Evolutionary conservation across 2,329 filamentous ascomycete species (phyloP).

Genomic region (Blastomyces emzantsi): DNA sequence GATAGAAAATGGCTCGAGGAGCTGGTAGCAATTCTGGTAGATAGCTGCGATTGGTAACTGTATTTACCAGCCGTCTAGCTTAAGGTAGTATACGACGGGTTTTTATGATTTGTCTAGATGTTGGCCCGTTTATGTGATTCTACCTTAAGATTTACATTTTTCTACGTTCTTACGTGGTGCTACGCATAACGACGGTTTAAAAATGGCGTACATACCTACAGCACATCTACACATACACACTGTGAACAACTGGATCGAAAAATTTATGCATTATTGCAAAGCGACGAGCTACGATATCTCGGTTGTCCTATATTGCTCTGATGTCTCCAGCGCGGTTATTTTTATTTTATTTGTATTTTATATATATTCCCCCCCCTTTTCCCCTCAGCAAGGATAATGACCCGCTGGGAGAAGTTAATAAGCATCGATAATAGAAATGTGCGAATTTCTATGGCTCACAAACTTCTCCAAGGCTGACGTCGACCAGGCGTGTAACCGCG

Average conservation of each 20-base stretch:
- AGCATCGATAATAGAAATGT: not conserved
- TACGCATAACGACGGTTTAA: not conserved
- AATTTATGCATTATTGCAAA: too few species aligned
- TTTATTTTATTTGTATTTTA: not conserved
- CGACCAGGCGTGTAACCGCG: not conserved
- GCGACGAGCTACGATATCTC: too few species aligned
- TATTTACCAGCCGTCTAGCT: not conserved
- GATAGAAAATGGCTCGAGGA: slow-evolving; percentile 37
- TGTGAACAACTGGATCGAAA: too few species aligned
- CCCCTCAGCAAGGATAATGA: not conserved
- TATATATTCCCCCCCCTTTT: not conserved
- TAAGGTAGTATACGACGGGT: not conserved
- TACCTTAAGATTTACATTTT: not conserved
- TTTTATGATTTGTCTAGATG: not conserved
- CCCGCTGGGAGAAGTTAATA: not conserved
- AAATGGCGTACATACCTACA: not conserved
- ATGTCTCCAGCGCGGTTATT: too few species aligned
- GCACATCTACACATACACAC: too few species aligned
- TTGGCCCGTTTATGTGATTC: not conserved
- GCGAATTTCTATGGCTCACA: not conserved
- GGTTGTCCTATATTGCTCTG: too few species aligned
- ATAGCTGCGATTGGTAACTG: slow-evolving; percentile 34
- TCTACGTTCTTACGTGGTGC: not conserved
- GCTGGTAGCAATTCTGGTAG: slow-evolving; percentile 33
- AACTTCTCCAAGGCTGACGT: not conserved